A percentile compares a stretch with the other conserved stretches of the same genome.
phyloP scores from a whole-genome alignment of 176 grass and related monocot species.

The Phyllostachys edulis region DNA sequence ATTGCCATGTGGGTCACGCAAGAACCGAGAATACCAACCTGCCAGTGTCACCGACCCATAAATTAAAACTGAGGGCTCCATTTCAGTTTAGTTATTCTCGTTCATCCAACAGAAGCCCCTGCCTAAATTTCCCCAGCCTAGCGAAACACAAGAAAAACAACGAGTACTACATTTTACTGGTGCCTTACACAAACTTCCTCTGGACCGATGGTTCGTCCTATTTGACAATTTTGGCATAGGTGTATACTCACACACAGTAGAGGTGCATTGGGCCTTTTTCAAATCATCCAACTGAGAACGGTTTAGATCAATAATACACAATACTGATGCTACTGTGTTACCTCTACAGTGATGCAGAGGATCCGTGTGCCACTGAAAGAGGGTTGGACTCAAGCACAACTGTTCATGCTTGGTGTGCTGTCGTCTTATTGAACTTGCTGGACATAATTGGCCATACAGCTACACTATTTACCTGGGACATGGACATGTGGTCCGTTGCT shows the following conservation, averaged over 20 bases:
- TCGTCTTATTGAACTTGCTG: background rate
- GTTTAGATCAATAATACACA: too few species aligned
- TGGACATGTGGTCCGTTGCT: background rate
- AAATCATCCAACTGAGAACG: too few species aligned
- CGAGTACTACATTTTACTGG: background rate
- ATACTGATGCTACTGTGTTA: too few species aligned
- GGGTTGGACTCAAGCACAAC: too few species aligned
- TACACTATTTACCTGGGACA: too few species aligned
- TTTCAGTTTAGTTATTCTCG: background rate
- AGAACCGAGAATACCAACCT: background rate
- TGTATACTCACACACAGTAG: background rate
- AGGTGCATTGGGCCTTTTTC: too few species aligned
- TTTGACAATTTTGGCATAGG: background rate
- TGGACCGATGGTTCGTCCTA: background rate
- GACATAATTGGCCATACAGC: too few species aligned
- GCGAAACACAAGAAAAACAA: background rate
- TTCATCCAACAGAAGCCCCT: background rate
- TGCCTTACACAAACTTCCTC: background rate
- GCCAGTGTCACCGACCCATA: background rate
- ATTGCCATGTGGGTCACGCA: conserved; percentile 15
- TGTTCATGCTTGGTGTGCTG: background rate
- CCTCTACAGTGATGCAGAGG: too few species aligned
- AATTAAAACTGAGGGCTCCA: background rate
- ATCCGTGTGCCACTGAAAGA: too few species aligned
- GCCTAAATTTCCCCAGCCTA: background rate